A percentile compares a stretch with the other conserved stretches of the same genome.
Conservation (phyloP, 108 stramenopile species). For the Mediolabrus comicus region DNA sequence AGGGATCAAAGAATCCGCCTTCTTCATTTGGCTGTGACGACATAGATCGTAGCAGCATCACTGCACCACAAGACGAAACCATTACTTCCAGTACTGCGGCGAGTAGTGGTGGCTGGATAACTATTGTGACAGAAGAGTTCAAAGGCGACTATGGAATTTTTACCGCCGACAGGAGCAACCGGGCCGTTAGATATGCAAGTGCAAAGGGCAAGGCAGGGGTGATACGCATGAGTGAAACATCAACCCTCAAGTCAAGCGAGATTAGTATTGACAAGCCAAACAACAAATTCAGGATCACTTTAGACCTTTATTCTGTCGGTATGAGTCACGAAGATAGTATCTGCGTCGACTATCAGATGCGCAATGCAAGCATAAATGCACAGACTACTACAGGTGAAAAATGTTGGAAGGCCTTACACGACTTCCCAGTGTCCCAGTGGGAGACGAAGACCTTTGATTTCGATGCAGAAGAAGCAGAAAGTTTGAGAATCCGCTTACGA, state of each 20-base stretch:
- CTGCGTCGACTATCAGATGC: not conserved
- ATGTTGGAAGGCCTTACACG: constrained; percentile 4
- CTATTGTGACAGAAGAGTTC: not conserved
- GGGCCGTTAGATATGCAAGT: not conserved
- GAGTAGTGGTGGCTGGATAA: not conserved
- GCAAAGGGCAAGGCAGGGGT: constrained; percentile 1
- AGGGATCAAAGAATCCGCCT: not conserved
- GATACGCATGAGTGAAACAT: not conserved
- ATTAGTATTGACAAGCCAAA: not conserved
- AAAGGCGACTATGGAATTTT: not conserved
- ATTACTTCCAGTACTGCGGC: too few relatives aligned
- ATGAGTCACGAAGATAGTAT: not conserved
- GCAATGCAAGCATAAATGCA: not conserved
- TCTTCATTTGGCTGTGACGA: not conserved
- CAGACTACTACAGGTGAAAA: not conserved
- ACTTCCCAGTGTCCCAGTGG: not conserved
- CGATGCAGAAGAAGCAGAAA: not conserved
- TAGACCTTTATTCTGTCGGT: not conserved
- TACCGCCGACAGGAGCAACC: not conserved
- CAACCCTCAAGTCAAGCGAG: constrained; percentile 1
- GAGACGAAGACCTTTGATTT: not conserved
- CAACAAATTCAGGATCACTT: not conserved
- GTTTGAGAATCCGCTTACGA: constrained; percentile 1
- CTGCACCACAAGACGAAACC: too few relatives aligned
- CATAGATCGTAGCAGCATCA: too few relatives aligned